phyloP scores from a whole-genome alignment of 176 grass and related monocot genomes.

The Eleusine indica region DNA sequence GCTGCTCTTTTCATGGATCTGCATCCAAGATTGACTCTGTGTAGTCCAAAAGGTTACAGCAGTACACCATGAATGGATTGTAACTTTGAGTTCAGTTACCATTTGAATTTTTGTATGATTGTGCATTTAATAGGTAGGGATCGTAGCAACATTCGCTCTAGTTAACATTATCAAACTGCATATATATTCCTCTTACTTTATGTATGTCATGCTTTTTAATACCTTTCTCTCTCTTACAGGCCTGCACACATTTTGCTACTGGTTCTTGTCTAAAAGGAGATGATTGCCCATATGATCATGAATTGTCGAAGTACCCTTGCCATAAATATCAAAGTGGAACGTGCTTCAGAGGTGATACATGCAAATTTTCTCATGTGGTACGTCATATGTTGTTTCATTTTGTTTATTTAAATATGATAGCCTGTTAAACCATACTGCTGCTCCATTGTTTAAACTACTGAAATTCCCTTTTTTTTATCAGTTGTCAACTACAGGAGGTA shows the following conservation, averaged over 20 bases:
- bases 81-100: conserved; percentile 35
- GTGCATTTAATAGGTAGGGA: conserved; percentile 34
- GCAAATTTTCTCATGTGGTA: conserved; percentile 98
- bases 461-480: conserved; percentile 40
- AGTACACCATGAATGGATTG: conserved; percentile 37
- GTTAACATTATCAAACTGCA: background rate
- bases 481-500: conserved; percentile 53
- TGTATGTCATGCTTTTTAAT: conserved; percentile 31
- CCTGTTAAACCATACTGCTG: background rate
- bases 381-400: conserved; percentile 9
- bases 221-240: conserved; percentile 45
- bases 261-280: conserved; percentile 94
- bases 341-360: conserved; percentile 80
- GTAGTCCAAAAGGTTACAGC: conserved; percentile 31
- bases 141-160: conserved; percentile 46
- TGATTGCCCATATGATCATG: conserved; percentile 92
- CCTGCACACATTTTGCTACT: conserved; percentile 82
- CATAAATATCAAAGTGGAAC: conserved; percentile 74
- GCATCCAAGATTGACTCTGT: background rate
- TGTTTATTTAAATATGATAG: conserved; percentile 30
- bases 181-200: background rate
- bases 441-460: background rate
- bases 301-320: conserved; percentile 85
- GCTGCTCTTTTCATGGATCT: conserved; percentile 36
- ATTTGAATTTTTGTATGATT: conserved; percentile 41